A percentile compares a stretch with the other conserved stretches of the same genome.
Conservation (phyloP, 1,284 basidiomycete genomes). For the Cutaneotrichosporon cutaneum region DNA sequence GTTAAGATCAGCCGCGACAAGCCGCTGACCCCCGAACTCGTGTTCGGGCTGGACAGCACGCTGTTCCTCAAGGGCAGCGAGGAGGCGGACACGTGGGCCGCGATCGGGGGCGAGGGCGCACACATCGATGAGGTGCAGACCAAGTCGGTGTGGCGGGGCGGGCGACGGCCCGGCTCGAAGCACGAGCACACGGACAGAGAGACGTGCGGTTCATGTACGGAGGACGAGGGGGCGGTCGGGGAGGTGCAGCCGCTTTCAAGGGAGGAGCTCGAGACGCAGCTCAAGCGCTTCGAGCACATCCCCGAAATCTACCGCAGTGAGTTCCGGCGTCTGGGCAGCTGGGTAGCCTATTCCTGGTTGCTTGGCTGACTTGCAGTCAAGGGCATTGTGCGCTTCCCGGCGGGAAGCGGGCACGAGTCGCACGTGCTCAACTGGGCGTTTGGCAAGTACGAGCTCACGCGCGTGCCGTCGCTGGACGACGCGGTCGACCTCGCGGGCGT, state of each 20-base stretch:
- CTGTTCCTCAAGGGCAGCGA: conserved; percentile 59
- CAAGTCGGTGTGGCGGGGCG: conserved; percentile 61
- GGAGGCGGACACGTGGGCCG: conserved; percentile 41
- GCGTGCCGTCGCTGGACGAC: conserved; percentile 49
- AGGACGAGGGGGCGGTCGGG: conserved; percentile 18
- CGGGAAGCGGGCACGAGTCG: conserved; percentile 45
- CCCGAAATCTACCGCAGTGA: conserved; percentile 52
- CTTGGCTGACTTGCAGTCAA: conserved; percentile 55
- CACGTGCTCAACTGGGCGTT: conserved; percentile 88
- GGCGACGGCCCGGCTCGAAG: conserved; percentile 29
- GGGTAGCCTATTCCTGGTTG: background rate
- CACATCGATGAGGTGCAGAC: conserved; percentile 83
- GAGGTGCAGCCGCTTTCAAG: conserved; percentile 32
- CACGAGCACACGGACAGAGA: conserved; percentile 37
- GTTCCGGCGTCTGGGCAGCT: background rate
- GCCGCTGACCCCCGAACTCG: conserved; percentile 61
- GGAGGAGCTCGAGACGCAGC: conserved; percentile 51
- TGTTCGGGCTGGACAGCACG: conserved; percentile 80
- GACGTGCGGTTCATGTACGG: conserved; percentile 12
- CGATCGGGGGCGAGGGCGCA: conserved; percentile 26
- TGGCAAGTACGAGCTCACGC: conserved; percentile 70
- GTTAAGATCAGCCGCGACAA: conserved; percentile 59
- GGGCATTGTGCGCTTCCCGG: conserved; percentile 67
- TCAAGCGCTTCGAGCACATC: conserved; percentile 57
- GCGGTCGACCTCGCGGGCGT: conserved; percentile 48